Evolutionary conservation across 2,329 filamentous ascomycete genomes (phyloP).

Genomic region (Penicillium sp.): DNA sequence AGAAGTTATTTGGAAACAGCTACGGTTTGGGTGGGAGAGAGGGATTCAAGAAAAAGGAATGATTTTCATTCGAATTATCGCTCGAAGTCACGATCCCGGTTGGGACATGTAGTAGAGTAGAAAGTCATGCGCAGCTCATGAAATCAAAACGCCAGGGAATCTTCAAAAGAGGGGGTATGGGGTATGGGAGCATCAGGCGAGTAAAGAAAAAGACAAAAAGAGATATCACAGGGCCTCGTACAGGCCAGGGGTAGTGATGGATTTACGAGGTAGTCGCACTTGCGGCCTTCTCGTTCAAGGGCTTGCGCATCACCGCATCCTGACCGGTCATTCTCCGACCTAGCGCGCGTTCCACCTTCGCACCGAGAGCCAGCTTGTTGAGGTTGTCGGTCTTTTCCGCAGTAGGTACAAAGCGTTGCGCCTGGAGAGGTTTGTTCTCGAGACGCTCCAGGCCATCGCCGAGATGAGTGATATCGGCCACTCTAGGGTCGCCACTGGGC

Average conservation of each 20-base stretch:
- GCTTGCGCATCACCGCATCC: slow-evolving; percentile 73
- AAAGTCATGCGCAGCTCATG: no score
- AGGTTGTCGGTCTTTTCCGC: slow-evolving; percentile 76
- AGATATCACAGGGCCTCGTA: slow-evolving; percentile 10
- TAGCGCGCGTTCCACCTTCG: slow-evolving; percentile 83
- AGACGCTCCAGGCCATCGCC: slow-evolving; percentile 76
- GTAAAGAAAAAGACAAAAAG: slow-evolving; percentile 13
- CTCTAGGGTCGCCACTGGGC: slow-evolving; percentile 46
- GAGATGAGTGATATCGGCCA: slow-evolving; percentile 66
- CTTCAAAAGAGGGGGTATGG: slow-evolving; percentile 6
- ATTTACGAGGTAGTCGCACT: slow-evolving; percentile 14
- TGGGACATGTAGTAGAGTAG: no score
- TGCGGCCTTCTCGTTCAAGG: slow-evolving; percentile 40
- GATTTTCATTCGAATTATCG: no score
- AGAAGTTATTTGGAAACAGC: no score
- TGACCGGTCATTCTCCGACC: slow-evolving; percentile 80
- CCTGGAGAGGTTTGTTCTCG: slow-evolving; percentile 77
- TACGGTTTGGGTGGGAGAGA: no score
- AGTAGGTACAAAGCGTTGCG: slow-evolving; percentile 73
- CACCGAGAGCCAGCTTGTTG: slow-evolving; percentile 79
- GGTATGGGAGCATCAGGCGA: slow-evolving; percentile 19
- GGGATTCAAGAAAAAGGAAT: no score
- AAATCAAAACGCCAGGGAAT: neutral
- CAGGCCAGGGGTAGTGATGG: neutral
- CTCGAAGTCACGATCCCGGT: no score